Percentiles rank a stretch among this genome's conserved stretches.
phyloP scores from a whole-genome alignment of 306 rosid genomes.

The Trifolium repens region DNA sequence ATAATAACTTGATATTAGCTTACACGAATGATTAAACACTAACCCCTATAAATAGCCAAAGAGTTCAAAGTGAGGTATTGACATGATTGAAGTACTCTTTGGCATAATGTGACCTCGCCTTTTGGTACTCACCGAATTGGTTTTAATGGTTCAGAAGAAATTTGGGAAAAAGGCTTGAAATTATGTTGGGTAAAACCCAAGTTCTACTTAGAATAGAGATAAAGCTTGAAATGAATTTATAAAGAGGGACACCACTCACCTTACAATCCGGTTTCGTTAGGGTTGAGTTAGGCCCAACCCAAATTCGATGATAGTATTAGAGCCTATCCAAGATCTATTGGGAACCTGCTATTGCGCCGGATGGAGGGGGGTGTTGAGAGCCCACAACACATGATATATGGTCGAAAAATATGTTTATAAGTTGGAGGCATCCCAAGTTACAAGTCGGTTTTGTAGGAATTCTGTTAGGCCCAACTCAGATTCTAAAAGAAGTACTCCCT shows the following conservation, averaged over 20 bases:
- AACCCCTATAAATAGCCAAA: background rate
- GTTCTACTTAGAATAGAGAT: background rate
- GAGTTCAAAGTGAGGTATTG: too few species aligned
- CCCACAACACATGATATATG: background rate
- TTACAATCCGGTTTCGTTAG: background rate
- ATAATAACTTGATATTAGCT: slow-evolving; percentile 1
- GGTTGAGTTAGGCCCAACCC: background rate
- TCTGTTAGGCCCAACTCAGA: background rate
- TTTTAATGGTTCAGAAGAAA: background rate
- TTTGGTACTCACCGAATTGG: background rate
- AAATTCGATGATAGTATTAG: background rate
- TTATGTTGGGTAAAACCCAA: background rate
- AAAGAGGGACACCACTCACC: background rate
- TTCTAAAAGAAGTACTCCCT: background rate
- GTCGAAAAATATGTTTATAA: background rate
- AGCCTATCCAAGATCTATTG: background rate
- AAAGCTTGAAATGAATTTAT: background rate
- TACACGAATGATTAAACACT: background rate
- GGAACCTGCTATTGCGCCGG: background rate
- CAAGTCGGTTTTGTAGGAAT: background rate
- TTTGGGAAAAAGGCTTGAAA: too few species aligned
- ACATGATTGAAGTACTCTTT: too few species aligned
- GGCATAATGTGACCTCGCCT: too few species aligned
- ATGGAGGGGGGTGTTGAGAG: background rate
- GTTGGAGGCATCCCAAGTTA: background rate